Evolutionary conservation across 495 filamentous ascomycete species (phyloP).

Genomic region (Bathelium albidoporum): DNA sequence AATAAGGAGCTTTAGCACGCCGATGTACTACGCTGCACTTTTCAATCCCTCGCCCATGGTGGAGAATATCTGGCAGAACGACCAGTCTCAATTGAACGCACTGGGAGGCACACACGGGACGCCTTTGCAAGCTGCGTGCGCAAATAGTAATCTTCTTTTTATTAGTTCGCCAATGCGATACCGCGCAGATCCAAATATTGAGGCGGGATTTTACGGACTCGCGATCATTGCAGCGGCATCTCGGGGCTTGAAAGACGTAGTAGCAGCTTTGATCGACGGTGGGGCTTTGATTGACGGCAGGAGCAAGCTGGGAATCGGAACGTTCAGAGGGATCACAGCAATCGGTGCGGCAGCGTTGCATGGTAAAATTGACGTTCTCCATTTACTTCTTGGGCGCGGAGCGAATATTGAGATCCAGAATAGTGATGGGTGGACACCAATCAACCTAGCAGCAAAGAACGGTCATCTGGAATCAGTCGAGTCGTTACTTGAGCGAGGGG

Average conservation of each 20-base stretch:
- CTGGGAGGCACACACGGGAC: slow-evolving; percentile 4
- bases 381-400: slow-evolving; percentile 4
- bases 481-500: slow-evolving; percentile 9
- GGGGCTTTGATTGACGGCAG: not conserved
- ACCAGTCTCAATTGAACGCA: slow-evolving; percentile 9
- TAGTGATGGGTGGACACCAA: not conserved
- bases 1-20: not conserved
- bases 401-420: slow-evolving; percentile 7
- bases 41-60: not conserved
- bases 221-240: slow-evolving; percentile 11
- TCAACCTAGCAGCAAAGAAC: slow-evolving; percentile 3
- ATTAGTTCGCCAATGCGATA: slow-evolving; percentile 3
- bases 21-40: not conserved
- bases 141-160: not conserved
- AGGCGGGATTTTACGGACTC: slow-evolving; percentile 4
- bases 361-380: slow-evolving; percentile 8
- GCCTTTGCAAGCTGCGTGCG: slow-evolving; percentile 8
- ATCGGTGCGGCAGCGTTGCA: not conserved
- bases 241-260: not conserved
- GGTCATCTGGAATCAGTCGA: slow-evolving; percentile 3
- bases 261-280: not conserved
- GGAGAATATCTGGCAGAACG: not conserved
- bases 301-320: not conserved
- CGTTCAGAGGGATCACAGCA: not conserved
- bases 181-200: slow-evolving; percentile 10